Evolutionary conservation across 306 rosid genomes (phyloP), one percentile per base, ranked within the genome.

Genomic region (Carpinus viminea): DNA sequence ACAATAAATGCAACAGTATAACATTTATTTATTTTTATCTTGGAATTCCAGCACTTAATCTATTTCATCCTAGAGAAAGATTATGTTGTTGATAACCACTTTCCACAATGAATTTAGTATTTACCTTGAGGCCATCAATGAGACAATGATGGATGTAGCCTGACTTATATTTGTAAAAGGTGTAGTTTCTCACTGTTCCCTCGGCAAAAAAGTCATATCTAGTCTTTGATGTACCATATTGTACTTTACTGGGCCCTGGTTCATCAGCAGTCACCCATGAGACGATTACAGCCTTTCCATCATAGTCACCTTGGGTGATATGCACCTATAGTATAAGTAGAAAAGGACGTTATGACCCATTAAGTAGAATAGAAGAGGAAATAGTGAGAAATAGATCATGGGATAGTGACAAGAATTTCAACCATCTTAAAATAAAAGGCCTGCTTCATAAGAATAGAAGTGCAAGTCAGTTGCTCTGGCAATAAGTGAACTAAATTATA

Each of bases 221-320:
- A 10, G 86, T 31, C 61, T 81, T 81, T 64, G 92, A 78, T 52
- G 82, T 87, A 50, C 99, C 96, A 80, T 83, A 93, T 24, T 84
- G 85, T 52, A 95, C 97, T 82, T 31, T 76, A 83, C 81, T 81
- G 68, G 87, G 17, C 73, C 91, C 99, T 56, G 94, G 91, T 77
- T 86, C 89, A 53, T 91, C 87, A 5, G 89, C 68, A 2, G 98
- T 93, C 75, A 95, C 90, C 99, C 99, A 93, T 73, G 99, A 93
- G 81, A 95, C 78, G 31, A 93, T 90, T 47, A 93, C 94, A 57
- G 99, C 97, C 84, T 81, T 91, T 74, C 97, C 99, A 72, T 95
- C 97, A 68, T 93, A 93, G 84, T 95, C 99, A 52, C 98, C 99
- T 86, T 95, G 99, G 34, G 99, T 93, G 70, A 95, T 90, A 77